A percentile compares a stretch with the other conserved stretches of the same genome.
These are phyloP conservation scores for Aspergillus tanneri DNA, from an alignment of 2,329 filamentous ascomycete genomes.

Conservation along the genomic window DNA sequence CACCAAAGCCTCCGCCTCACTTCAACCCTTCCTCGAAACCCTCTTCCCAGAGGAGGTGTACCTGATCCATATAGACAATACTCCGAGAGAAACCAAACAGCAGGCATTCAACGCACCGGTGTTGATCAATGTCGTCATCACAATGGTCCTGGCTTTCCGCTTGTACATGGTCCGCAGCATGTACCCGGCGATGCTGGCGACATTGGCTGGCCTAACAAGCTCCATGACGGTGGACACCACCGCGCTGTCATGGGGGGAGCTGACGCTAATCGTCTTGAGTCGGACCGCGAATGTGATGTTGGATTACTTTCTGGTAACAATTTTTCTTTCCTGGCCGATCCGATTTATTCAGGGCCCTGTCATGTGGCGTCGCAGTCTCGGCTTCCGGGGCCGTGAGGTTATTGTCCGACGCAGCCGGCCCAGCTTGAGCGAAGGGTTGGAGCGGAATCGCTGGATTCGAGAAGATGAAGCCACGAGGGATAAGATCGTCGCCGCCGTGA, in stretches of 20 bases:
- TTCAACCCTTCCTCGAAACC: conserved; percentile 64
- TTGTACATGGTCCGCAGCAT: conserved; percentile 67
- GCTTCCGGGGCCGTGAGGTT: conserved; percentile 77
- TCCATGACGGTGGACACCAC: conserved; percentile 63
- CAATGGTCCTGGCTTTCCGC: conserved; percentile 64
- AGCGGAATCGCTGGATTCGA: conserved; percentile 46
- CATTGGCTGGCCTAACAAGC: conserved; percentile 65
- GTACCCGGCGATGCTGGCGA: conserved; percentile 67
- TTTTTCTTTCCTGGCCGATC: conserved; percentile 71
- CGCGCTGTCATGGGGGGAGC: conserved; percentile 56
- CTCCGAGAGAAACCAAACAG: conserved; percentile 69
- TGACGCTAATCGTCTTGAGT: conserved; percentile 57
- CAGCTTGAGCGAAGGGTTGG: conserved; percentile 64
- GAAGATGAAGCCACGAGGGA: conserved; percentile 57
- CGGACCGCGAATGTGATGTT: conserved; percentile 67
- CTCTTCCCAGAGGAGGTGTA: conserved; percentile 73
- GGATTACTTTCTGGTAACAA: conserved; percentile 68
- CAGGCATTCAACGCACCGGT: conserved; percentile 80
- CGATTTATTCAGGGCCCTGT: conserved; percentile 69
- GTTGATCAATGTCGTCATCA: conserved; percentile 69
- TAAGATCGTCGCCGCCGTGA: conserved; percentile 67
- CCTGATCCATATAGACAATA: conserved; percentile 77
- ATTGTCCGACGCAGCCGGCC: conserved; percentile 72
- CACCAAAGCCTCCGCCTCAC: conserved; percentile 60
- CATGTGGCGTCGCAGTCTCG: conserved; percentile 69